Evolutionary conservation across 495 filamentous ascomycete genomes (phyloP), one percentile per base, ranked within the genome.

Genomic region (Penicillium manginii): DNA sequence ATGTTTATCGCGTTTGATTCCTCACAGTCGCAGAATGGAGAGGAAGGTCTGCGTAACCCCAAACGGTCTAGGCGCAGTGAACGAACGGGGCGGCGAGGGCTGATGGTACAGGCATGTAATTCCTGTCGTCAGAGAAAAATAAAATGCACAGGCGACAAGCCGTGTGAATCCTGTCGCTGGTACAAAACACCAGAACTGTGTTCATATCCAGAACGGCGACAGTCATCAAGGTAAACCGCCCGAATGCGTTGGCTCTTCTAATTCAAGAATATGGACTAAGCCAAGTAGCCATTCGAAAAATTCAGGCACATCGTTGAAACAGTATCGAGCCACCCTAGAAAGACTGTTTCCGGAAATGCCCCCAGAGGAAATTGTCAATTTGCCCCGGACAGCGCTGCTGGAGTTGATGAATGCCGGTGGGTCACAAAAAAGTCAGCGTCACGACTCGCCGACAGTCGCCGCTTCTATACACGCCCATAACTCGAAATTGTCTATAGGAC

Each of bases 51-150:
- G 15, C 51, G 60, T 14, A 63, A 63, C 35, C 60, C 60, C 2
- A 63, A 63, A 19, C 57, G 49, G 19, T 22, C 57, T 10, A 59
- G 37, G 23, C 37, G 48, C 12, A 47, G 46, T 39, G 51, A 58
- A 19, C 51, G 60, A 10, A 23, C 54, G 21, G 52, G 56, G 3
- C 56, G 56, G 3, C 56, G 60, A 19, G 55, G 55, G 0, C 54
- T 50, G 15, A 58, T 33, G 17, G 45, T 52, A 5, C 56, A 43
- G n/a, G 61, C 62, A 1, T 64, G 62, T 37, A 57, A 48, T 18
- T 64, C 62, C 18, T 69, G 67, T 52, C 67, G 67, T 51, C 62
- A 57, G 18, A 60, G 68, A 2, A 68, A 68, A 43, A 61, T 71
- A 31, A 61, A 62, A 43, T 71, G 68, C 21, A 50, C 65, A 47